A percentile compares a stretch with the other conserved stretches of the same genome.
Evolutionary conservation across 176 grass and related monocot genomes (phyloP).

Genomic region (Avena insularis): DNA sequence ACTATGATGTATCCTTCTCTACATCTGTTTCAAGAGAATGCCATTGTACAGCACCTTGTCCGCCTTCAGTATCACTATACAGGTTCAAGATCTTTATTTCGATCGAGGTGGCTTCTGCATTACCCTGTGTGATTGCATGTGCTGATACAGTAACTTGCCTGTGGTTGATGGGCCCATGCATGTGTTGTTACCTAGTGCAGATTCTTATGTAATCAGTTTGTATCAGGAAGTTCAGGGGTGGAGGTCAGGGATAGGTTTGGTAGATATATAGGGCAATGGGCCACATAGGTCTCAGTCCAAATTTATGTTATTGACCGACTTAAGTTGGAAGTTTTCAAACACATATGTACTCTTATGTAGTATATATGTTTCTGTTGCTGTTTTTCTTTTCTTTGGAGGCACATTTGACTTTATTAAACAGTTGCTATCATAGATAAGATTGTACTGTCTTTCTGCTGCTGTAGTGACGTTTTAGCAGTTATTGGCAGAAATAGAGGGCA

Average conservation of each 20-base stretch:
- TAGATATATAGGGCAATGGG: neutral
- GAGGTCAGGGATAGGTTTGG: conserved; percentile 24
- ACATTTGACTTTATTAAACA: neutral
- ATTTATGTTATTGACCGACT: neutral
- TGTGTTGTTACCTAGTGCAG: neutral
- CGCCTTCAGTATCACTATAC: neutral
- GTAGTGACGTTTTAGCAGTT: neutral
- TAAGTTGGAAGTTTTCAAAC: neutral
- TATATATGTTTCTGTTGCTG: neutral
- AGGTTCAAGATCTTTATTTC: neutral
- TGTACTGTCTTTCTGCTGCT: conserved; percentile 4
- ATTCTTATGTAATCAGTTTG: neutral
- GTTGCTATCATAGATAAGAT: conserved; percentile 13
- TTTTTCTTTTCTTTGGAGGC: neutral
- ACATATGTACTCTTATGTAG: neutral
- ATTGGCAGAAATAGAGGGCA: neutral
- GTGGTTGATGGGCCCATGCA: neutral
- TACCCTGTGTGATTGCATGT: neutral
- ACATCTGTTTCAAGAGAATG: neutral
- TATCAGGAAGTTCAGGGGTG: neutral
- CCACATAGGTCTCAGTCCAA: neutral
- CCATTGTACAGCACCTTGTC: conserved; percentile 3
- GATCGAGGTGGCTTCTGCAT: neutral
- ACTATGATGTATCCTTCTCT: neutral
- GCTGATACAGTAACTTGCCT: neutral